Evolutionary conservation across 2,329 filamentous ascomycete species (phyloP), one percentile per base, ranked within the genome.

Genomic region (Alternaria brassicae): DNA sequence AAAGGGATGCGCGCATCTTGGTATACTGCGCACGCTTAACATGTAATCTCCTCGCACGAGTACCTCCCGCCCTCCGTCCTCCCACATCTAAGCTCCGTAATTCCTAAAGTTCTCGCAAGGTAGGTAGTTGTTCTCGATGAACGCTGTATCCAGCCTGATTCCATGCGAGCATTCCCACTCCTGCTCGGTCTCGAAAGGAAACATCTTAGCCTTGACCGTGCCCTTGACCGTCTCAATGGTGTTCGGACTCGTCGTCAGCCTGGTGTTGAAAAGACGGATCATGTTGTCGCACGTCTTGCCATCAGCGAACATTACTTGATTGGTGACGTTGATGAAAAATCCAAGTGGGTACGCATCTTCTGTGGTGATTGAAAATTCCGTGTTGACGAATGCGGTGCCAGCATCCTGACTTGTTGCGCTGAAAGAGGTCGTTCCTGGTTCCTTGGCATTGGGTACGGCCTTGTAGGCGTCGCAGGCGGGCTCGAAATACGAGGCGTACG

Each of bases 401-500:
- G 58, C 21, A 1, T 61, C 52, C 3, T 59, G 27, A 56, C 66
- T 68, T 9, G 45, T 59, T 13, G 69, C 68, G 41, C 59, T 62
- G 53, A 70, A 70, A 23, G 55, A 70, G 3, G 71, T 69, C 1
- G 73, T 71, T 12, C 62, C 58, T 1, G 69, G 61, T 1, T 64
- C 50, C 48, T 64, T 64, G 42, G 53, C 73, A 64, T 66, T 68
- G 60, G 36, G 73, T 2, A 39, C 70, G 4, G 59, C 37, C 37
- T n/a, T 57, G 68, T 85, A 85, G n/a, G 83, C 82, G 50, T 85
- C 79, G 62, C 83, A 85, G 2, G 73, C 60, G 1, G 84, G 83
- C 15, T 81, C 75, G 61, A 85, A 85, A 3, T 56, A 58, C 0
- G 81, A 75, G 0, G 81, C 76, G 53, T 78, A 75, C 3, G 80